Base-by-base conservation (phyloP, 306 rosid genomes). In the Senna tora region DNA sequence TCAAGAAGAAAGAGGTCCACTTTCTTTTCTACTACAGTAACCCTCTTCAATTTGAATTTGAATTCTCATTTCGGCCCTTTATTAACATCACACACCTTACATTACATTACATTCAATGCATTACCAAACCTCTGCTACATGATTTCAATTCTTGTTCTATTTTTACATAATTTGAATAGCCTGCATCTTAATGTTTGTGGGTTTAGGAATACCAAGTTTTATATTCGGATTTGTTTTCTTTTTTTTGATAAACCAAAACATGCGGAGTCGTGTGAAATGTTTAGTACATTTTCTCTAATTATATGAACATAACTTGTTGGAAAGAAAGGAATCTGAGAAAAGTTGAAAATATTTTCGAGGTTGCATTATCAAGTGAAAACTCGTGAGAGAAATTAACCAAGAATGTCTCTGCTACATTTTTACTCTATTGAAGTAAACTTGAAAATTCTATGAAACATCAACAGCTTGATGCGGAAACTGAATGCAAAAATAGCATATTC, bases 401-500 rank as follows among this genome's bases (percentile, higher is more conserved):
- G 41, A 78, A 68, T 61, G 52, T 34, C 45, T 12, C 59, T 53
- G 7, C 39, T 13, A 17, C 42, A 59, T 5, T 13, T 72, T 65
- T 9, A 5, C 74, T n/a, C 13, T 33, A 21, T 33, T 2, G 14
- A 38, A 49, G n/a, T 19, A 25, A 25, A 17, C 28, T 28, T 42
- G 38, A 65, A 65, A 20, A 49, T 55, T 74, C 76, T 53, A 75
- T 64, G 54, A 66, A 64, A 65, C 73, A 67, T 19, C 63, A 54
- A 32, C 56, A 65, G 41, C 34, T 55, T 38, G 36, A 81, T 75
- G 25, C 56, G 59, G 30, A 74, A 69, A 22, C 19, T 15, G 21
- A 80, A 69, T 64, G 78, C 64, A 77, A 78, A 57, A n/a, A n/a
- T n/a, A n/a, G n/a, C 59, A 78, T 45, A 52, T 67, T 62, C 55